phyloP scores from a whole-genome alignment of 495 filamentous ascomycete genomes.

The Penicillium crystallinum region DNA sequence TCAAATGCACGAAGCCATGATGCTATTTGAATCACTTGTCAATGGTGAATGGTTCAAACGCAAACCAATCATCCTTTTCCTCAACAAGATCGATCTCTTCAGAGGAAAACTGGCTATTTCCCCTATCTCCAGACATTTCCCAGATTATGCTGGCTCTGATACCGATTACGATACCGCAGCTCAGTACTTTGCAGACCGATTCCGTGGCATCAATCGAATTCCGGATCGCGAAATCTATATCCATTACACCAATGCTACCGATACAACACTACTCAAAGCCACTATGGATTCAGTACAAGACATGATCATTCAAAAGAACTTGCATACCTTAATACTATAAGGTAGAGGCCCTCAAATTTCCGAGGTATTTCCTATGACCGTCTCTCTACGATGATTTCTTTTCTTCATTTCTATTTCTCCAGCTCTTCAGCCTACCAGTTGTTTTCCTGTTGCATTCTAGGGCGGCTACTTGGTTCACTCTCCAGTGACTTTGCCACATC shows the following conservation, averaged over 20 bases:
- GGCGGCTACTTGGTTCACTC: constrained; percentile 19
- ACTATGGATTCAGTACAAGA: constrained; percentile 97
- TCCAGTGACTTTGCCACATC: constrained; percentile 15
- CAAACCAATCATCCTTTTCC: constrained; percentile 92
- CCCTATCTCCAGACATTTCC: constrained; percentile 86
- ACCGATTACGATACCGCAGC: constrained; percentile 57
- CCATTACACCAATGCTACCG: constrained; percentile 91
- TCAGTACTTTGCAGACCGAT: constrained; percentile 87
- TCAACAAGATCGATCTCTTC: constrained; percentile 99
- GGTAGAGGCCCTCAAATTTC: constrained; percentile 13
- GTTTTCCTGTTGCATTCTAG: constrained; percentile 23
- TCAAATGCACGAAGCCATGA: constrained; percentile 99
- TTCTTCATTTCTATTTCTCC: constrained; percentile 13
- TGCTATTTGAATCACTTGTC: constrained; percentile 95
- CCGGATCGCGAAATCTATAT: constrained; percentile 87
- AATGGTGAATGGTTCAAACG: constrained; percentile 97
- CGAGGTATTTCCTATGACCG: constrained; percentile 25
- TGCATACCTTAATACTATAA: constrained; percentile 92
- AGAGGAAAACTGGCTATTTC: constrained; percentile 77
- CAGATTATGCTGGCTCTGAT: constrained; percentile 69
- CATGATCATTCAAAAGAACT: constrained; percentile 98
- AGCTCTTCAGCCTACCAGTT: constrained; percentile 21
- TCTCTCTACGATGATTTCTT: constrained; percentile 14
- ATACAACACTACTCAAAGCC: constrained; percentile 92
- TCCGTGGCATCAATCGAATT: constrained; percentile 78